Base-by-base conservation (phyloP, 176 grass and related monocot species). In the Dactylis glomerata region DNA sequence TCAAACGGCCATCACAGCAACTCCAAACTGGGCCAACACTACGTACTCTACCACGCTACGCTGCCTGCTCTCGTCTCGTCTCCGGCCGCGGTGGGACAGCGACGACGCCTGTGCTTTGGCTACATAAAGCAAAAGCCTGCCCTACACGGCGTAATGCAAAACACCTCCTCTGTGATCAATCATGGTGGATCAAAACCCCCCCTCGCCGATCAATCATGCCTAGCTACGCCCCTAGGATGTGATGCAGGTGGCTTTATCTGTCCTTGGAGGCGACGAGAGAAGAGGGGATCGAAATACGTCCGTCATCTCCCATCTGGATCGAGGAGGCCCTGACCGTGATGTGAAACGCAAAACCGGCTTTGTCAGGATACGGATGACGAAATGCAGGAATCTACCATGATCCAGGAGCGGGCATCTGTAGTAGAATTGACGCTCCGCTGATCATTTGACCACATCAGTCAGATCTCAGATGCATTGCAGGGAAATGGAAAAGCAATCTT, bases 91-190 rank as follows among this genome's bases (percentile, higher is more conserved):
- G 20, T 20, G 42, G 66, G 41, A 64, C 80, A 65, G 75, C 75
- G 15, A 27, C 36, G 75, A 14, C 2, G 3, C 55, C 73, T 62
- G 47, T 51, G 67, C 3, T 74, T 84, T 74, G 81, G 75, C 82
- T 37, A 61, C 14, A 26, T 40, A 88, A 88, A 80, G 81, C 67
- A 55, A 88, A 88, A 84, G 81, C 86, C 81, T 79, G 86, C 77
- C 64, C 74, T 10, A 2, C 1, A 7, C 6, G 11, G 4, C 19
- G 54, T n/a, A 55, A 36, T 23, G 10, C 26, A 31, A 79, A 63
- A 41, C 5, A 38, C 40, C 77, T 50, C 24, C 63, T 36, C 63
- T 37, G 40, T 40, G 65, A 54, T 78, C 33, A 84, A 79, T 73
- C 81, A 80, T 84, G 68, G 40, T 0, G 2, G 75, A 34, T 8